Percentiles rank a stretch among this genome's conserved stretches.
These are phyloP conservation scores for Zelopaecilomyces penicillatus DNA, from an alignment of 2,329 filamentous ascomycete species.

Conservation along the genomic window DNA sequence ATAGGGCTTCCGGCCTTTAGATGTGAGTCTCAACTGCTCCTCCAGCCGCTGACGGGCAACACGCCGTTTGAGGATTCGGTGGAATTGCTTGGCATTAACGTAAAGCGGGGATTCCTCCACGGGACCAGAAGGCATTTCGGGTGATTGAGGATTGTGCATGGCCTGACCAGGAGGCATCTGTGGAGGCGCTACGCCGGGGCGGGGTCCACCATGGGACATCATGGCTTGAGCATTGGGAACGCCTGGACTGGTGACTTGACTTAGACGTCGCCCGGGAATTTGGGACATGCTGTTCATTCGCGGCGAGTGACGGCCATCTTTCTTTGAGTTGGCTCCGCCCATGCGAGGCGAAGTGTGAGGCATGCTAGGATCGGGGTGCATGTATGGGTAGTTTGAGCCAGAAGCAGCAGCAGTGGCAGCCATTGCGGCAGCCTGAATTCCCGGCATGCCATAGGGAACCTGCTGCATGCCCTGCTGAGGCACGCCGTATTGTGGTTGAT, in stretches of 20 bases:
- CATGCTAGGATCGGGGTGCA: conserved; percentile 61
- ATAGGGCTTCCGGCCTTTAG: conserved; percentile 93
- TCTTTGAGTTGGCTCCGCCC: conserved; percentile 63
- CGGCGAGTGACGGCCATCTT: conserved; percentile 67
- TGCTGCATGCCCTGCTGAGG: conserved; percentile 63
- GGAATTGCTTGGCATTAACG: conserved; percentile 98
- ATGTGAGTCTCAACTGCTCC: conserved; percentile 83
- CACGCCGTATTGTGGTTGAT: conserved; percentile 69
- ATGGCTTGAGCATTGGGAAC: conserved; percentile 66
- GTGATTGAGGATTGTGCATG: conserved; percentile 64
- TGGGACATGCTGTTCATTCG: conserved; percentile 58
- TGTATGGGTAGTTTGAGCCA: conserved; percentile 66
- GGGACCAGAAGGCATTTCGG: conserved; percentile 64
- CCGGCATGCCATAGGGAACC: conserved; percentile 61
- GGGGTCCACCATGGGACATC: conserved; percentile 56
- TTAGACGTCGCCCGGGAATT: conserved; percentile 60
- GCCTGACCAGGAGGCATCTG: conserved; percentile 54
- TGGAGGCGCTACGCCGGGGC: conserved; percentile 46
- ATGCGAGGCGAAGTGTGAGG: conserved; percentile 70
- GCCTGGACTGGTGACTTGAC: conserved; percentile 67
- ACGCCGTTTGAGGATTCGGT: conserved; percentile 88
- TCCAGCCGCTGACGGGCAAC: conserved; percentile 90
- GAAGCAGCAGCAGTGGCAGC: conserved; percentile 84
- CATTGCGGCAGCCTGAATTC: conserved; percentile 86
- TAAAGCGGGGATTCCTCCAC: conserved; percentile 91